These are phyloP conservation scores for Mycena albidolilacea DNA, from an alignment of 768 basidiomycete genomes.

Conservation along the genomic window DNA sequence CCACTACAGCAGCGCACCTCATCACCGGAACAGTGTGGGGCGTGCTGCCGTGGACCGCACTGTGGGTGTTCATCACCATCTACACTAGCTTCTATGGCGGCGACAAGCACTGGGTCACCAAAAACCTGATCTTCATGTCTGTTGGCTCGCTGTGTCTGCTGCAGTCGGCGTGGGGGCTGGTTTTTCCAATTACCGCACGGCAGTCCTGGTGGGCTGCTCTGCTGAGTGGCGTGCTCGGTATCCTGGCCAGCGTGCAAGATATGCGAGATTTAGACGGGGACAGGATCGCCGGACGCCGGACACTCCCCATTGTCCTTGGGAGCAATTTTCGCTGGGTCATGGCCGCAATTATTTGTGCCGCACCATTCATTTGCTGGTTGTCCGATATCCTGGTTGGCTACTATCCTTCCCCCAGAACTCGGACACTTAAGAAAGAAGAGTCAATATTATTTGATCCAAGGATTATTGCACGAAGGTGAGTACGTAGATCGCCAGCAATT, in stretches of 20 bases:
- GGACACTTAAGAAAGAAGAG: too few species aligned
- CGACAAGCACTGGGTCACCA: conserved; percentile 32
- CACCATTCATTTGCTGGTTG: conserved; percentile 1
- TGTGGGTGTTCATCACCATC: conserved; percentile 23
- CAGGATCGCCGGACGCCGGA: conserved; percentile 50
- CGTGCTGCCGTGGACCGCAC: conserved; percentile 17
- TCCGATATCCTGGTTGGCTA: not conserved
- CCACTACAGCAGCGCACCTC: conserved; percentile 9
- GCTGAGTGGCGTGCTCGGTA: conserved; percentile 47
- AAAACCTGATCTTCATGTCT: conserved; percentile 33
- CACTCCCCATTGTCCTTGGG: conserved; percentile 59
- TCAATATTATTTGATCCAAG: too few species aligned
- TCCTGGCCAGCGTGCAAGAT: conserved; percentile 56
- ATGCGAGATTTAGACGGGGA: conserved; percentile 59
- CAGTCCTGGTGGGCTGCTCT: conserved; percentile 8
- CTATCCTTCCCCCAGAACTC: too few species aligned
- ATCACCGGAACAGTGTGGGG: conserved; percentile 17
- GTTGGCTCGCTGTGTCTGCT: conserved; percentile 21
- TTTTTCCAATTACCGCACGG: conserved; percentile 5
- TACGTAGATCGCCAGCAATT: too few species aligned
- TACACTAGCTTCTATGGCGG: conserved; percentile 29
- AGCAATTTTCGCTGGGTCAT: conserved; percentile 42
- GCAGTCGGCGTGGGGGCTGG: conserved; percentile 21
- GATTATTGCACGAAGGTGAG: too few species aligned
- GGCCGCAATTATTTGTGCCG: conserved; percentile 15